Percentiles rank a stretch among this genome's conserved stretches.
Conservation (phyloP, 2,329 filamentous ascomycete genomes). For the Rutstroemia sp. region DNA sequence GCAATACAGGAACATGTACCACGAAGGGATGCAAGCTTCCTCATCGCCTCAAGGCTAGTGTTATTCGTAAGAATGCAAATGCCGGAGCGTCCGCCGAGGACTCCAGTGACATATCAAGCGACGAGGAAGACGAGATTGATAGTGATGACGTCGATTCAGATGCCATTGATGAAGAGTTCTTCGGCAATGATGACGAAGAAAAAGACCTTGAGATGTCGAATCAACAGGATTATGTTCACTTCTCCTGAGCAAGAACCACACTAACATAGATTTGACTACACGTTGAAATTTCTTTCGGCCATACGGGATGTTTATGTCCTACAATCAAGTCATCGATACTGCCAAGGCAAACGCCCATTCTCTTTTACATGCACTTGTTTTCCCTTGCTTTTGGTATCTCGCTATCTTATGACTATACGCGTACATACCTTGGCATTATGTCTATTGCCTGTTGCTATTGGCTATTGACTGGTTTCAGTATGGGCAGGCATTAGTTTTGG, state of each 20-base stretch:
- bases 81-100: conserved; percentile 37
- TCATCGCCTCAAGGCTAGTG: conserved; percentile 81
- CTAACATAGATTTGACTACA: conserved; percentile 7
- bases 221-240: conserved; percentile 52
- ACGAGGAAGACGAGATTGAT: conserved; percentile 58
- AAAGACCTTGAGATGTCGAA: conserved; percentile 46
- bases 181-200: conserved; percentile 46
- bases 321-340: not conserved
- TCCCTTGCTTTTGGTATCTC: not conserved
- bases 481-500: not conserved
- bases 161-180: conserved; percentile 56
- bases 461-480: not conserved
- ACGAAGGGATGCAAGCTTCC: conserved; percentile 74
- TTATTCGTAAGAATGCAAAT: conserved; percentile 57
- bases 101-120: conserved; percentile 66
- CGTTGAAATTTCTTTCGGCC: not conserved
- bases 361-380: not conserved
- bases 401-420: not conserved
- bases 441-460: not conserved
- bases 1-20: conserved; percentile 80
- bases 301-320: not conserved
- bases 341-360: not conserved
- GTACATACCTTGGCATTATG: not conserved
- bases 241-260: conserved; percentile 29
- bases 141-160: conserved; percentile 78